These are phyloP conservation scores for Brettanomyces naardenensis DNA, from an alignment of 805 yeast genomes.

Conservation along the genomic window DNA sequence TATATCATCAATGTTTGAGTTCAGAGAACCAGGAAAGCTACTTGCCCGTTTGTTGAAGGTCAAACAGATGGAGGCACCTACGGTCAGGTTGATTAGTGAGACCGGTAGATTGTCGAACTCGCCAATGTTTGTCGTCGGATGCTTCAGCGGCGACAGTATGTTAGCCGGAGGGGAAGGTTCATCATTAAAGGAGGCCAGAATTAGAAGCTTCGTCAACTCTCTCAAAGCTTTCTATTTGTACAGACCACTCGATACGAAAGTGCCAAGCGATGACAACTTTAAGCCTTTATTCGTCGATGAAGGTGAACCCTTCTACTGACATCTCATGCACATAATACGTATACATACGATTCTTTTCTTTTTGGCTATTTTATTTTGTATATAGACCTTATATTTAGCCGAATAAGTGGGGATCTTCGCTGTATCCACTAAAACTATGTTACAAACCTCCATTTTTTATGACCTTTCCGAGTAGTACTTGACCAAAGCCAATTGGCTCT, in stretches of 20 bases:
- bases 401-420: too few species aligned
- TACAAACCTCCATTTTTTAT: too few species aligned
- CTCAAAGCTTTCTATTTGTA: constrained; percentile 89
- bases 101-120: constrained; percentile 82
- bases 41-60: constrained; percentile 69
- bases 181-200: constrained; percentile 83
- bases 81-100: constrained; percentile 80
- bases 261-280: constrained; percentile 51
- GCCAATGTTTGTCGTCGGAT: constrained; percentile 88
- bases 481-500: constrained; percentile 38
- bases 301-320: constrained; percentile 28
- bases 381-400: too few species aligned
- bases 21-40: constrained; percentile 81
- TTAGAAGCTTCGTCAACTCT: constrained; percentile 86
- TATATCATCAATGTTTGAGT: constrained; percentile 64
- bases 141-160: constrained; percentile 73
- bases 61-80: constrained; percentile 65
- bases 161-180: constrained; percentile 94
- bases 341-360: background rate
- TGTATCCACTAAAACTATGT: too few species aligned
- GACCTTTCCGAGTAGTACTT: constrained; percentile 31
- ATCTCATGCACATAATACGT: background rate
- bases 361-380: too few species aligned
- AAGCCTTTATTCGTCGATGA: constrained; percentile 28
- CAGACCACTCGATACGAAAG: constrained; percentile 57